Evolutionary conservation across 176 grass and related monocot species (phyloP).

Genomic region (Stipa capillata): DNA sequence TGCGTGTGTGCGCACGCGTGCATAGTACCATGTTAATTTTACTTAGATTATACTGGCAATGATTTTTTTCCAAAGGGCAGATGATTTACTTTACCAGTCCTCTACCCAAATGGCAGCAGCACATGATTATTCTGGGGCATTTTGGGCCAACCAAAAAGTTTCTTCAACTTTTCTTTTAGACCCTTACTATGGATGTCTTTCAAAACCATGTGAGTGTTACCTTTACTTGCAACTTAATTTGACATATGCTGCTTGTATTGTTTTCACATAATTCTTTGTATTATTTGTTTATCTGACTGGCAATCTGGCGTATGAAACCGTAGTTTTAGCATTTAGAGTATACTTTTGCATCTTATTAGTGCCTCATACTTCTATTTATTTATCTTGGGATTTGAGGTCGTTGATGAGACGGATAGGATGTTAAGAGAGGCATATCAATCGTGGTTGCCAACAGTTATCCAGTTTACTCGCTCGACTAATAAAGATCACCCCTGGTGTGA

Average conservation of each 20-base stretch:
- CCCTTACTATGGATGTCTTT: neutral
- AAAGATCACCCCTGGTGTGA: constrained; percentile 24
- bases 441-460: constrained; percentile 83
- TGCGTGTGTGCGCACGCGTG: neutral
- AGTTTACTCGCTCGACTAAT: constrained; percentile 37
- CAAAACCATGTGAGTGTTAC: neutral
- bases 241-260: neutral
- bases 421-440: constrained; percentile 90
- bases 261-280: constrained; percentile 4
- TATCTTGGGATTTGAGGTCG: constrained; percentile 39
- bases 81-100: neutral
- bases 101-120: neutral
- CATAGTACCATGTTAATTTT: neutral
- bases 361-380: neutral
- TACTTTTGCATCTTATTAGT: constrained; percentile 9
- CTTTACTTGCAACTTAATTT: neutral
- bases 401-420: constrained; percentile 92
- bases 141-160: neutral
- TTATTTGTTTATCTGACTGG: neutral
- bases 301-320: neutral
- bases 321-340: neutral
- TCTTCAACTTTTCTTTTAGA: neutral
- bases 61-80: neutral
- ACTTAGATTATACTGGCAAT: neutral
- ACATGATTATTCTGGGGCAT: neutral